Conservation (phyloP, 331 rosid species). For the Telfairia occidentalis region DNA sequence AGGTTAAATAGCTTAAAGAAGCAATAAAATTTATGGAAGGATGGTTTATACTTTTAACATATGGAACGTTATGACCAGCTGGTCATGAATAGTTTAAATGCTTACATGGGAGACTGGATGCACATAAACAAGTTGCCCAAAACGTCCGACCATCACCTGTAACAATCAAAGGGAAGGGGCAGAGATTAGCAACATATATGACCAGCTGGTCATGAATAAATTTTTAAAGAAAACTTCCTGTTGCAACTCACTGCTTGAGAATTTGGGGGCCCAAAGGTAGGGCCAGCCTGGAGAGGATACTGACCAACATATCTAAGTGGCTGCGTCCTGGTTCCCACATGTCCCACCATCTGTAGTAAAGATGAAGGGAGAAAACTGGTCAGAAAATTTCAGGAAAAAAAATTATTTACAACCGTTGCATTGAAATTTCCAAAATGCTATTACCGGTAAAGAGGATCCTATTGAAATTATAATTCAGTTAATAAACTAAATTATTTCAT, state of each 20-base stretch:
- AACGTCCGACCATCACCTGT: conserved; percentile 78
- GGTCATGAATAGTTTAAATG: too few relatives aligned
- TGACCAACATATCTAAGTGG: conserved; percentile 50
- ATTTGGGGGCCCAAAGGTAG: conserved; percentile 53
- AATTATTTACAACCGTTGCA: neutral
- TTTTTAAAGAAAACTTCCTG: too few relatives aligned
- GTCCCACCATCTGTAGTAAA: conserved; percentile 54
- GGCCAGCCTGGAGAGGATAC: conserved; percentile 58
- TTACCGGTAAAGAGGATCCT: neutral
- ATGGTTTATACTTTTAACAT: neutral
- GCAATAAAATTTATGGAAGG: neutral
- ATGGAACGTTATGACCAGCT: too few relatives aligned
- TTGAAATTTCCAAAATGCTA: neutral
- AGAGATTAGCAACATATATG: conserved; percentile 5
- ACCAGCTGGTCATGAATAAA: conserved; percentile 1
- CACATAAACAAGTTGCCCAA: conserved; percentile 63
- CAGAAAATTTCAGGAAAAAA: neutral
- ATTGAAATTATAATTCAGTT: neutral
- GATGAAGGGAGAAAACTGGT: neutral
- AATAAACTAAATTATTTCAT: neutral
- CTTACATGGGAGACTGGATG: conserved; percentile 83
- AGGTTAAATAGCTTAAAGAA: neutral
- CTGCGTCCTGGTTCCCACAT: conserved; percentile 51
- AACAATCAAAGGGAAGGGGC: conserved; percentile 9
- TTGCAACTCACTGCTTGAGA: conserved; percentile 59